These are phyloP conservation scores for Aspergillus quadricinctus DNA, from an alignment of 2,329 filamentous ascomycete species.

Conservation along the genomic window DNA sequence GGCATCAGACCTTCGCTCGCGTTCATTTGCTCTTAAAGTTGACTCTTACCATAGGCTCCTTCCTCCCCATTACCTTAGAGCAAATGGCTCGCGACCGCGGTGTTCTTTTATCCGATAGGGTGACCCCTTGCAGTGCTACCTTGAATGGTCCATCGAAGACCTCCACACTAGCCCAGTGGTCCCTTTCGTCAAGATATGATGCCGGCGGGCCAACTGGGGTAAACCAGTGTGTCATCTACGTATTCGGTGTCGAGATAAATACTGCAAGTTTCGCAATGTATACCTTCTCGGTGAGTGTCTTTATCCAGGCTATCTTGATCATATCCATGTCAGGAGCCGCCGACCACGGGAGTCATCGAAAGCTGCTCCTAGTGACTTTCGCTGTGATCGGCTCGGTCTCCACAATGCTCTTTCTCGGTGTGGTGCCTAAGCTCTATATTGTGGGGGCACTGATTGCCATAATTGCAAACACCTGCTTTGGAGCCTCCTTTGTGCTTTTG, in stretches of 20 bases:
- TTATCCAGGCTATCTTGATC: slow-evolving; percentile 83
- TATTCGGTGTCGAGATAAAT: slow-evolving; percentile 83
- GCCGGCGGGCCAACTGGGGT: slow-evolving; percentile 25
- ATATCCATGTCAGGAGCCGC: slow-evolving; percentile 95
- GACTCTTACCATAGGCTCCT: slow-evolving; percentile 60
- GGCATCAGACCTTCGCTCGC: neutral
- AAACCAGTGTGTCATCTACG: slow-evolving; percentile 74
- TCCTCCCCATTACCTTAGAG: slow-evolving; percentile 93
- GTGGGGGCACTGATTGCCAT: slow-evolving; percentile 81
- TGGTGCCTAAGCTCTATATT: slow-evolving; percentile 71
- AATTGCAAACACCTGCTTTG: slow-evolving; percentile 88
- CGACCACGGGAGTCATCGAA: slow-evolving; percentile 89
- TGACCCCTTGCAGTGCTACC: slow-evolving; percentile 66
- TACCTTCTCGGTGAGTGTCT: slow-evolving; percentile 88
- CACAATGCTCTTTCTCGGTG: slow-evolving; percentile 83
- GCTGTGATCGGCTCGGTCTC: slow-evolving; percentile 74
- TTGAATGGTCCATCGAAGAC: slow-evolving; percentile 42
- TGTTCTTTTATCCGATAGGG: slow-evolving; percentile 73
- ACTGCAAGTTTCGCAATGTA: slow-evolving; percentile 98
- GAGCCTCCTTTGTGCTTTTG: slow-evolving; percentile 87
- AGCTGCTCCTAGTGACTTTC: slow-evolving; percentile 80
- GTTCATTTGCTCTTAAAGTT: slow-evolving; percentile 12
- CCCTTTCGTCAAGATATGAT: slow-evolving; percentile 13
- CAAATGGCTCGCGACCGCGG: slow-evolving; percentile 90
- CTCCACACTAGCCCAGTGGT: slow-evolving; percentile 17